These are phyloP conservation scores for Trichophyton rubrum DNA, from an alignment of 2,329 filamentous ascomycete species.

Conservation along the genomic window DNA sequence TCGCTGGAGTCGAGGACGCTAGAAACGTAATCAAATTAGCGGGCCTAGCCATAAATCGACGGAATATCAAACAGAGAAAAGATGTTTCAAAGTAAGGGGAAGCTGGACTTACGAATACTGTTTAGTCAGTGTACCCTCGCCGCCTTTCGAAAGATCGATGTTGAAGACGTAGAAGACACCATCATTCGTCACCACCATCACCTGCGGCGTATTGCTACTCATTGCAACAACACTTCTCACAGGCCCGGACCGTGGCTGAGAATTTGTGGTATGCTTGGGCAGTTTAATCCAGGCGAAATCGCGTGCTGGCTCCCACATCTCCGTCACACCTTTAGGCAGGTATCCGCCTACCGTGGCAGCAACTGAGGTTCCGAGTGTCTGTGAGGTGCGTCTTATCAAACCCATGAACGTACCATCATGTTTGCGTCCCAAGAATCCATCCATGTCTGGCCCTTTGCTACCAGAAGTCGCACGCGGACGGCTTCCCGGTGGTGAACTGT, in stretches of 20 bases:
- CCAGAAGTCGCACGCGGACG: slow-evolving; percentile 20
- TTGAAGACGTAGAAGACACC: slow-evolving; percentile 91
- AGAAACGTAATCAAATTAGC: background rate
- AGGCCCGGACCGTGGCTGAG: slow-evolving; percentile 35
- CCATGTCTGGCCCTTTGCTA: slow-evolving; percentile 8
- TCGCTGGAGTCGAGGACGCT: slow-evolving; percentile 36
- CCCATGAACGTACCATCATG: slow-evolving; percentile 70
- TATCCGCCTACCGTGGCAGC: slow-evolving; percentile 85
- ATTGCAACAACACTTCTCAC: slow-evolving; percentile 91
- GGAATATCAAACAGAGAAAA: background rate
- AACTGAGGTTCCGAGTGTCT: slow-evolving; percentile 80
- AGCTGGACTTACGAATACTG: slow-evolving; percentile 70
- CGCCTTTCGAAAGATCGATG: slow-evolving; percentile 86
- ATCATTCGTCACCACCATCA: slow-evolving; percentile 97
- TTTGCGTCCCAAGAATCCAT: slow-evolving; percentile 31
- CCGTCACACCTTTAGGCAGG: slow-evolving; percentile 80
- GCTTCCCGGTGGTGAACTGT: slow-evolving; percentile 22
- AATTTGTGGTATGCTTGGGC: slow-evolving; percentile 45
- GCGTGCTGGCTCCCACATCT: slow-evolving; percentile 91
- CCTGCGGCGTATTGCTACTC: slow-evolving; percentile 84
- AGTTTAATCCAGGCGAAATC: slow-evolving; percentile 97
- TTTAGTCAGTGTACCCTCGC: slow-evolving; percentile 81
- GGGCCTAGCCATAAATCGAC: background rate
- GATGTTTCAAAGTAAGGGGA: background rate
- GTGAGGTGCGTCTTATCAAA: slow-evolving; percentile 85